Percentiles rank a stretch among this genome's conserved stretches.
phyloP scores from a whole-genome alignment of 495 filamentous ascomycete genomes.

The Apodospora peruviana region DNA sequence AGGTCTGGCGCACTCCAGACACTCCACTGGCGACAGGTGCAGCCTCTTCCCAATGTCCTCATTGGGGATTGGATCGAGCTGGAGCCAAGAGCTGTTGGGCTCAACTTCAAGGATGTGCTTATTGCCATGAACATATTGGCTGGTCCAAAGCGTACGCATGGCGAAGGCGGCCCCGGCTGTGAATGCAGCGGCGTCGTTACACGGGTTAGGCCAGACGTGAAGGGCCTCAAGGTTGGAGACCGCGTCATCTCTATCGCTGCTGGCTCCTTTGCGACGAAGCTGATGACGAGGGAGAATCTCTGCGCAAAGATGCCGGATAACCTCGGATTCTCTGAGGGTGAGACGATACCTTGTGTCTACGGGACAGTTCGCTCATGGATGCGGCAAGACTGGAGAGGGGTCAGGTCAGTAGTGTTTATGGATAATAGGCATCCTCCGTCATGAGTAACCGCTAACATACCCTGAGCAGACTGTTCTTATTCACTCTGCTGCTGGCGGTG shows the following conservation, averaged over 20 bases:
- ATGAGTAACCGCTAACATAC: too few species aligned
- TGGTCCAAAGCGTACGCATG: not conserved
- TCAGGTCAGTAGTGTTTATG: conserved; percentile 16
- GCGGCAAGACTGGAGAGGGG: conserved; percentile 11
- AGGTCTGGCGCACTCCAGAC: not conserved
- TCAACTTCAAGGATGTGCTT: not conserved
- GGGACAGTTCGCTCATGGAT: conserved; percentile 33
- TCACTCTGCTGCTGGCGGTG: conserved; percentile 40
- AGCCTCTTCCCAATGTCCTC: not conserved
- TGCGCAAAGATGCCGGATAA: conserved; percentile 25
- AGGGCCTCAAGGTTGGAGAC: conserved; percentile 26
- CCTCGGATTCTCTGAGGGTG: conserved; percentile 35
- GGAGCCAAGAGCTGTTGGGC: not conserved
- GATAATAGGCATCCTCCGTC: too few species aligned
- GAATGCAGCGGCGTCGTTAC: conserved; percentile 5
- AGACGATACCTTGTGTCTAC: conserved; percentile 38
- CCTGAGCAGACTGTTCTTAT: too few species aligned
- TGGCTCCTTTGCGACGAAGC: conserved; percentile 26
- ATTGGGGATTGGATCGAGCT: not conserved
- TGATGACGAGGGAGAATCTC: not conserved
- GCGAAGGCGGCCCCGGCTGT: conserved; percentile 23
- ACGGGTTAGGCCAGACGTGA: not conserved
- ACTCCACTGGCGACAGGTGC: not conserved
- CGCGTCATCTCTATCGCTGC: conserved; percentile 32
- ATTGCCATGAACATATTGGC: not conserved